A percentile compares a stretch with the other conserved stretches of the same genome.
These are phyloP conservation scores for Lipomyces starkeyi DNA, from an alignment of 805 yeast species.

Conservation along the genomic window DNA sequence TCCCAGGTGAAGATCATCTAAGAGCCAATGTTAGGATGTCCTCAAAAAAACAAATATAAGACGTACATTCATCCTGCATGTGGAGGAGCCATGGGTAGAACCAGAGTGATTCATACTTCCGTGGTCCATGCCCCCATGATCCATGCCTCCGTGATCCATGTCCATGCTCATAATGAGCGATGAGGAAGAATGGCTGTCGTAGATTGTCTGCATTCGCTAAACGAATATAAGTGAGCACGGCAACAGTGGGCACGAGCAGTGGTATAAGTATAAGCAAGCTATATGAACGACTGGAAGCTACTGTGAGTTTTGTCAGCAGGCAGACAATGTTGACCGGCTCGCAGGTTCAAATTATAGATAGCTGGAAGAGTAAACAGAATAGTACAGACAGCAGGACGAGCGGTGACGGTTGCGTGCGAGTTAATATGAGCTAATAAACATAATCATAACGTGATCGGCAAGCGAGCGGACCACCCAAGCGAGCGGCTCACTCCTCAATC, in stretches of 20 bases:
- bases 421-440: neutral
- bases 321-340: neutral
- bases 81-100: conserved; percentile 10
- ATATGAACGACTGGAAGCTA: neutral
- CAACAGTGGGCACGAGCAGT: neutral
- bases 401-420: neutral
- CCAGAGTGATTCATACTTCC: neutral
- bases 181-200: neutral
- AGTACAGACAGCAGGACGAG: neutral
- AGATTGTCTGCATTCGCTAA: neutral
- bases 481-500: too few relatives aligned
- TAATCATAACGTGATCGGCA: too few relatives aligned
- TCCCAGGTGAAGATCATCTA: conserved; percentile 79
- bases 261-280: neutral
- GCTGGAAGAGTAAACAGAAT: neutral
- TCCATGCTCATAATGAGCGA: neutral
- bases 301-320: too few relatives aligned
- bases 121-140: conserved; percentile 9
- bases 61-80: conserved; percentile 22
- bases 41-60: neutral
- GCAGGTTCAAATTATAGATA: neutral
- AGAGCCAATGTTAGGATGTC: neutral
- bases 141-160: conserved; percentile 11
- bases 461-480: too few relatives aligned
- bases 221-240: neutral